Percentiles rank a stretch among this genome's conserved stretches.
These are phyloP conservation scores for Areca catechu DNA, from an alignment of 176 grass and related monocot genomes.

Conservation along the genomic window DNA sequence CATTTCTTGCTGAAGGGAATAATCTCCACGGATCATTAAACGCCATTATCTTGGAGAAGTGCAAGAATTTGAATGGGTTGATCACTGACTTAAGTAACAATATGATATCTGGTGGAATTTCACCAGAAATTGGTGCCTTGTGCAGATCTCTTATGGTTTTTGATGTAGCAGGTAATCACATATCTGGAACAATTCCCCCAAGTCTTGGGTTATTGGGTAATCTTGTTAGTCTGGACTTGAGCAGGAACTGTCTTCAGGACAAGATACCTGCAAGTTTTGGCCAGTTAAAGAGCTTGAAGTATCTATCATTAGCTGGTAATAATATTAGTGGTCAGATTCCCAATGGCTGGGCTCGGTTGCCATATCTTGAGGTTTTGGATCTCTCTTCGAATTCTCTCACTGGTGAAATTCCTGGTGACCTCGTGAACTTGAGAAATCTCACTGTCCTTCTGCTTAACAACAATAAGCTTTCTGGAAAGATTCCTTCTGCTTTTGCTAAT, in stretches of 20 bases:
- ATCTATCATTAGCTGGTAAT: constrained; percentile 64
- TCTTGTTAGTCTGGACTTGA: constrained; percentile 57
- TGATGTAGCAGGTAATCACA: constrained; percentile 59
- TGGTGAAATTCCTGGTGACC: constrained; percentile 49
- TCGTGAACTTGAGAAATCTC: constrained; percentile 44
- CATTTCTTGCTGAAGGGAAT: constrained; percentile 54
- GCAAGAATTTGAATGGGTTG: constrained; percentile 39
- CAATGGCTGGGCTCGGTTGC: constrained; percentile 38
- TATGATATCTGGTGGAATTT: constrained; percentile 45
- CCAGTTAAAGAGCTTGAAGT: constrained; percentile 52
- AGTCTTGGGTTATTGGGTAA: constrained; percentile 45
- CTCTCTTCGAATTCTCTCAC: constrained; percentile 72
- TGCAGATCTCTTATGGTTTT: constrained; percentile 62
- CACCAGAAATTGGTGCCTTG: constrained; percentile 30
- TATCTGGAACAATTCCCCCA: constrained; percentile 58
- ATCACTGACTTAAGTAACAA: constrained; percentile 47
- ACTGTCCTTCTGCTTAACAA: constrained; percentile 54
- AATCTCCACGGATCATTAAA: constrained; percentile 50
- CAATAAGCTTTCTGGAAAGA: constrained; percentile 63
- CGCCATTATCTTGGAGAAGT: constrained; percentile 58
- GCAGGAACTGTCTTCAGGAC: constrained; percentile 51
- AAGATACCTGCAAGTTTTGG: constrained; percentile 56
- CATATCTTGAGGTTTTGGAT: constrained; percentile 66
- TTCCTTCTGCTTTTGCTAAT: constrained; percentile 31
- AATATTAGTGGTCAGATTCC: constrained; percentile 62